Conservation (phyloP, 768 basidiomycete genomes). For the Cyclocybe cylindracea region DNA sequence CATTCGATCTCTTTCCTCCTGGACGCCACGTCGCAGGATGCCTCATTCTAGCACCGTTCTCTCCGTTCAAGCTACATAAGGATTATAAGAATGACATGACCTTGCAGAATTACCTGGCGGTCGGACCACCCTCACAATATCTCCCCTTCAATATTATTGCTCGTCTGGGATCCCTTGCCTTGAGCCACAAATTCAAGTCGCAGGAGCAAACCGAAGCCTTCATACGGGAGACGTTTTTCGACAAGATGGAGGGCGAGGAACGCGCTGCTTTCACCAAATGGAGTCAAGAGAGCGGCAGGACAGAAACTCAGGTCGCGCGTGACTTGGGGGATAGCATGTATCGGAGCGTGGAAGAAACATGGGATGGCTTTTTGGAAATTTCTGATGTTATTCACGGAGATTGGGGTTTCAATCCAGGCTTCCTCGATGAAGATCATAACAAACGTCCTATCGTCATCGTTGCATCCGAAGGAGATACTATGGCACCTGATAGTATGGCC, state of each 20-base stretch:
- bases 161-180: constrained; percentile 28
- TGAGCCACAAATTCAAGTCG: constrained; percentile 37
- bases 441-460: constrained; percentile 47
- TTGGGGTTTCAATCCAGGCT: constrained; percentile 49
- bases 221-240: constrained; percentile 37
- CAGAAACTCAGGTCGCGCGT: constrained; percentile 44
- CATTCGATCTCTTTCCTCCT: constrained; percentile 52
- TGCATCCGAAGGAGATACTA: constrained; percentile 41
- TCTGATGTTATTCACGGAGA: constrained; percentile 44
- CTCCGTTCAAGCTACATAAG: constrained; percentile 47
- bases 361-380: constrained; percentile 53
- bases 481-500: constrained; percentile 43
- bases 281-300: constrained; percentile 37
- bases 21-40: constrained; percentile 47
- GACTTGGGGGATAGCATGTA: constrained; percentile 41
- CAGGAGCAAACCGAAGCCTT: constrained; percentile 42
- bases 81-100: constrained; percentile 47
- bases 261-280: constrained; percentile 39
- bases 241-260: constrained; percentile 37
- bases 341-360: constrained; percentile 48
- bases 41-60: constrained; percentile 45
- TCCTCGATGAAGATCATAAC: constrained; percentile 45
- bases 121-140: constrained; percentile 44
- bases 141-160: constrained; percentile 41
- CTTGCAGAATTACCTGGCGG: constrained; percentile 45